Base-by-base conservation (phyloP, 1,139 yeast genomes). In the Debaryomyces subglobosus region DNA sequence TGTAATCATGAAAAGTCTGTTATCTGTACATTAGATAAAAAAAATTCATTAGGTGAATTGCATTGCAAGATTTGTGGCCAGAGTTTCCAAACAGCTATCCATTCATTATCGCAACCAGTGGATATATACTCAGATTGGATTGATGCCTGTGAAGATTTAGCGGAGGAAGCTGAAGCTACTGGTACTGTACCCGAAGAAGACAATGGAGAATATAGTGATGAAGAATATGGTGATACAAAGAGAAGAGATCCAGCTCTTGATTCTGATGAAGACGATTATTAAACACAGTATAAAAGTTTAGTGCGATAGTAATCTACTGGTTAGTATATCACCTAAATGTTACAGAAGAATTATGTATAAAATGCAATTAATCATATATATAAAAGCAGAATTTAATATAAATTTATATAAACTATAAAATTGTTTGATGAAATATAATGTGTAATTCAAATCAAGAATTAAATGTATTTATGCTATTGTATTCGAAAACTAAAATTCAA, bases 121-220 rank as follows among this genome's bases (percentile, higher is more conserved):
- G 99, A 94, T 67, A 89, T 94, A 21, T 94, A 94, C 65, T 88
- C 96, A 45, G 99, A 92, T 64, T 94, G 99, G 99, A 91, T 91
- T 50, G 99, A 94, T 72, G 99, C 98, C 1, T 94, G 97, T 64
- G 99, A 94, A 62, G 97, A 95, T 46, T 95, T 94, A 52, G 96
- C 95, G 38, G 85, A 84, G 53, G 89, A 87, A 51, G 74, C 72
- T 1, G 71, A 64, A 12, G 66, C 61, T 24, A 60, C 58, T n/a
- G 68, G 64, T 1, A 64, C 52, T 23, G 53, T 32, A 8, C 54
- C 49, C 9, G 59, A 53, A 35, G 61, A 49, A n/a, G 62, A 54
- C 3, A 65, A 54, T n/a, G 74, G 67, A 16, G 75, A 66, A 30
- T 71, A 71, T 49, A 68, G 72, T 45, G 78, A 70, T 38, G 79